Percentiles rank a stretch among this genome's conserved stretches.
These are phyloP conservation scores for Nigrospora oryzae DNA, from an alignment of 2,329 filamentous ascomycete species.

Conservation along the genomic window DNA sequence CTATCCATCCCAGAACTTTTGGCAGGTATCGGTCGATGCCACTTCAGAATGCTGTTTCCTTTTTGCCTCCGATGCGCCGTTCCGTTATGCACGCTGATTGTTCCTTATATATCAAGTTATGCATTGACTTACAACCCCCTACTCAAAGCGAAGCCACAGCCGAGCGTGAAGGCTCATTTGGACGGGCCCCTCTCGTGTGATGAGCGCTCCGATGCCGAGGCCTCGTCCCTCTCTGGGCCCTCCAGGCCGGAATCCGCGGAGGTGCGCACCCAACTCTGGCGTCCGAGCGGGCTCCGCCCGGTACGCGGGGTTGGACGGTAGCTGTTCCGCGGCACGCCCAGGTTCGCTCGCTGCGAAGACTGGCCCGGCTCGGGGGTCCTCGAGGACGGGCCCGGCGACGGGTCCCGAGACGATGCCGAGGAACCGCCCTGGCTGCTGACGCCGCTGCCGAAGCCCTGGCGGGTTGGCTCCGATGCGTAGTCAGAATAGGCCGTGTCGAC, in stretches of 20 bases:
- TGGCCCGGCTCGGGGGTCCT: conserved; percentile 7
- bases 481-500: conserved; percentile 20
- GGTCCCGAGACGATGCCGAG: background rate
- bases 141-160: too few species aligned
- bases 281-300: conserved; percentile 29
- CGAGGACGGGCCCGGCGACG: conserved; percentile 6
- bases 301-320: conserved; percentile 13
- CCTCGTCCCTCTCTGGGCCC: too few species aligned
- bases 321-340: conserved; percentile 12
- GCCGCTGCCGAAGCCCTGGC: conserved; percentile 8
- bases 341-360: conserved; percentile 1
- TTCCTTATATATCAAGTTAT: too few species aligned
- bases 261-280: conserved; percentile 22
- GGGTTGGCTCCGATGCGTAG: conserved; percentile 7
- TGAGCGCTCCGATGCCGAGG: too few species aligned
- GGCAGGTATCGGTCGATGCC: too few species aligned
- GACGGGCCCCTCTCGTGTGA: too few species aligned
- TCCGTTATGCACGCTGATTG: too few species aligned
- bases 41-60: too few species aligned
- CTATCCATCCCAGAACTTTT: too few species aligned
- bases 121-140: too few species aligned
- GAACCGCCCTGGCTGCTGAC: background rate
- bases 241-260: conserved; percentile 4
- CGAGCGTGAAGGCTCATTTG: too few species aligned
- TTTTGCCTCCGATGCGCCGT: too few species aligned